A percentile compares a stretch with the other conserved stretches of the same genome.
phyloP scores from a whole-genome alignment of 306 rosid genomes.

The Quercus engelmannii region DNA sequence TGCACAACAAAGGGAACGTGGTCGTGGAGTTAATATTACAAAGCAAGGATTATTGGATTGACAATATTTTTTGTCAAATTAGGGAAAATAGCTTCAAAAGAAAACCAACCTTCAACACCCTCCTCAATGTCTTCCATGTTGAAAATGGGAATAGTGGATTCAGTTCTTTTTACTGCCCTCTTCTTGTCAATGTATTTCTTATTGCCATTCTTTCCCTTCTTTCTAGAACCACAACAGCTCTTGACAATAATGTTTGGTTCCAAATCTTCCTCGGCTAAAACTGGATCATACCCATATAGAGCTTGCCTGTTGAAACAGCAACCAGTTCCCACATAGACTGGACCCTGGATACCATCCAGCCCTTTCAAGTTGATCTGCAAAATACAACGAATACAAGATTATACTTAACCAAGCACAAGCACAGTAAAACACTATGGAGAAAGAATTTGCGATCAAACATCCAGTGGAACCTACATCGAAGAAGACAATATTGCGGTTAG shows the following conservation, averaged over 20 bases:
- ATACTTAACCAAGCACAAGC: constrained; percentile 6
- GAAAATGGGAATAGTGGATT: constrained; percentile 89
- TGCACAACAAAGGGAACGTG: constrained; percentile 25
- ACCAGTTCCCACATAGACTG: constrained; percentile 99
- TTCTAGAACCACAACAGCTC: constrained; percentile 97
- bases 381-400: constrained; percentile 4
- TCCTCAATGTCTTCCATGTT: constrained; percentile 97
- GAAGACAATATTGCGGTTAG: constrained; percentile 97
- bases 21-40: background rate
- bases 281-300: constrained; percentile 92
- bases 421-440: constrained; percentile 2
- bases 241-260: constrained; percentile 86
- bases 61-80: background rate
- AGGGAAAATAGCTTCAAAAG: background rate
- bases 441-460: constrained; percentile 1
- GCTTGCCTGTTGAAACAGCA: constrained; percentile 99
- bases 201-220: constrained; percentile 65
- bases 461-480: constrained; percentile 69
- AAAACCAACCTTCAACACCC: constrained; percentile 85
- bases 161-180: constrained; percentile 73
- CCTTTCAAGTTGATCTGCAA: constrained; percentile 96
- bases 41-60: constrained; percentile 5
- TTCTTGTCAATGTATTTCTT: constrained; percentile 85
- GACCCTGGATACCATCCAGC: constrained; percentile 96
- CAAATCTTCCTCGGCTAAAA: constrained; percentile 85